Conservation (phyloP, 305 asterid species). For the Fraxinus platypoda region DNA sequence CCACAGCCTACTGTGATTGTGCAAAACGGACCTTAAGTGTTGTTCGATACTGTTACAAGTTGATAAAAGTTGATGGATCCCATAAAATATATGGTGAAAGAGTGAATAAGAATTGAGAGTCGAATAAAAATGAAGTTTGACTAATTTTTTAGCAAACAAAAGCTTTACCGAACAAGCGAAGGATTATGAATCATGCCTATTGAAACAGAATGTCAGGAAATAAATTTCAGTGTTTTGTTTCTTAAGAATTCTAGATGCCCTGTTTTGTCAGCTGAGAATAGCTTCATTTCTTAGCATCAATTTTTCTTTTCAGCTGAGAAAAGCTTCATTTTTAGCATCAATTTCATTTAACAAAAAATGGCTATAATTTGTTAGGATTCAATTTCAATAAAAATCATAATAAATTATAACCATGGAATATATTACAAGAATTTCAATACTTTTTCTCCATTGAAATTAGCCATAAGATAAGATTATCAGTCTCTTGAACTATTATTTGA, state of each 20-base stretch:
- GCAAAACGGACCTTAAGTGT: background rate
- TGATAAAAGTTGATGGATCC: too few species aligned
- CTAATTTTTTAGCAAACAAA: background rate
- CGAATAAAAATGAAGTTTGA: background rate
- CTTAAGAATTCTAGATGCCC: background rate
- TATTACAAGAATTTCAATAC: background rate
- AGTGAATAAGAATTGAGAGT: too few species aligned
- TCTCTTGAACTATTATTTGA: background rate
- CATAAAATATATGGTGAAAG: too few species aligned
- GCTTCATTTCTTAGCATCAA: background rate
- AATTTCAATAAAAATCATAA: too few species aligned
- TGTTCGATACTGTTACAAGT: too few species aligned
- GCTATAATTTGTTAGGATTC: background rate
- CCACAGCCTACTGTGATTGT: background rate
- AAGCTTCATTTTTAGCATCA: background rate
- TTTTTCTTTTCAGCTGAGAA: background rate
- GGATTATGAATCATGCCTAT: background rate
- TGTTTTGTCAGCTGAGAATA: background rate
- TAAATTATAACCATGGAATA: background rate
- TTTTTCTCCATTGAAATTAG: too few species aligned
- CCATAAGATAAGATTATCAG: too few species aligned
- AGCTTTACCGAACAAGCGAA: background rate
- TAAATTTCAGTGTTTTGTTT: background rate
- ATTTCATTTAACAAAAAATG: too few species aligned
- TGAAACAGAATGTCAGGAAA: background rate